phyloP scores from a whole-genome alignment of 495 filamentous ascomycete genomes.

The Gamarada debralockiae region DNA sequence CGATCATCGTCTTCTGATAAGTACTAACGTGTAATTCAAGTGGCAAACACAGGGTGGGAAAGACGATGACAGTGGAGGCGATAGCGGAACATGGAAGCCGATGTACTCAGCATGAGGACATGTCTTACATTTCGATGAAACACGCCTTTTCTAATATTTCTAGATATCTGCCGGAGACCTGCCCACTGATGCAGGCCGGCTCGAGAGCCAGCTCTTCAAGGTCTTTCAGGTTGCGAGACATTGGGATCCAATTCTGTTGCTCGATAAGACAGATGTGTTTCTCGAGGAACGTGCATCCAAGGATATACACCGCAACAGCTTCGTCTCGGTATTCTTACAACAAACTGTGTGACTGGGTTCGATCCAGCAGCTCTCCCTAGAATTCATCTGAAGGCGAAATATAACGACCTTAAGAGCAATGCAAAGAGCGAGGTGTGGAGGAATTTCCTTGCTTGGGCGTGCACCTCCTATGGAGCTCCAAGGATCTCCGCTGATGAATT shows the following conservation, averaged over 20 bases:
- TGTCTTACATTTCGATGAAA: slow-evolving; percentile 4
- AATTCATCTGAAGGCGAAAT: slow-evolving; percentile 12
- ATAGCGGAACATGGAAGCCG: slow-evolving; percentile 4
- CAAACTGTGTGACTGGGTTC: slow-evolving; percentile 13
- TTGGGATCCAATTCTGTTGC: slow-evolving; percentile 39
- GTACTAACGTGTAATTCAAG: slow-evolving; percentile 11
- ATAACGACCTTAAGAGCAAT: slow-evolving; percentile 1
- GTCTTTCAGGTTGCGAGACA: slow-evolving; percentile 36
- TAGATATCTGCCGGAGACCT: slow-evolving; percentile 21
- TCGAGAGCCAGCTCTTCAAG: slow-evolving; percentile 36
- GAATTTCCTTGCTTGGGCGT: slow-evolving; percentile 4
- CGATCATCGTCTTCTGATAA: neutral
- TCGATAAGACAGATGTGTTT: slow-evolving; percentile 36
- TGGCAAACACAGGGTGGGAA: slow-evolving; percentile 1
- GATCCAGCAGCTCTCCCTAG: slow-evolving; percentile 5
- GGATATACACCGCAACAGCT: slow-evolving; percentile 24
- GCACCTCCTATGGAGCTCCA: slow-evolving; percentile 15
- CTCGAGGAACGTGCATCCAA: slow-evolving; percentile 29
- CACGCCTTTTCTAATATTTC: slow-evolving; percentile 5
- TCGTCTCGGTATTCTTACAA: slow-evolving; percentile 16
- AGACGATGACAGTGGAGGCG: slow-evolving; percentile 7
- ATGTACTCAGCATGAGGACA: slow-evolving; percentile 4
- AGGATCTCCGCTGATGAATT: slow-evolving; percentile 3
- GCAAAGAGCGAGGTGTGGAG: slow-evolving; percentile 2
- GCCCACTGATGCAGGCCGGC: slow-evolving; percentile 5